phyloP scores from a whole-genome alignment of 768 basidiomycete species.

The Udeniomyces megalosporus region DNA sequence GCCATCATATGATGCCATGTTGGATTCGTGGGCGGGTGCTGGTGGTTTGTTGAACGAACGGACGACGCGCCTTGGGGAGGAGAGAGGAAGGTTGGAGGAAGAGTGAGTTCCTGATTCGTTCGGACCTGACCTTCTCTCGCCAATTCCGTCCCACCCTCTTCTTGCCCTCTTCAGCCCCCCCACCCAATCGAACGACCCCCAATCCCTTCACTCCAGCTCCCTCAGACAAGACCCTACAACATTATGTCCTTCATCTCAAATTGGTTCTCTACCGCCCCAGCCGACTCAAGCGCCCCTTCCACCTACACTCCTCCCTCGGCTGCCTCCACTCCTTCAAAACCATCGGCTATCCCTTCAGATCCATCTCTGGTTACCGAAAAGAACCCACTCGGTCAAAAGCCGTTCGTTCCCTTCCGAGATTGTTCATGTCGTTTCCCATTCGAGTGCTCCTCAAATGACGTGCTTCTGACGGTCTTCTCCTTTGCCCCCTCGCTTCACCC shows the following conservation, averaged over 20 bases:
- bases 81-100: too few relatives aligned
- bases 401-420: conserved; percentile 2
- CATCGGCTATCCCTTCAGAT: conserved; percentile 4
- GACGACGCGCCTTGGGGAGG: too few relatives aligned
- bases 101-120: too few relatives aligned
- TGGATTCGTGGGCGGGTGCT: too few relatives aligned
- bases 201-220: too few relatives aligned
- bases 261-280: neutral
- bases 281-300: neutral
- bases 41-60: too few relatives aligned
- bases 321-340: conserved; percentile 1
- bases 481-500: neutral
- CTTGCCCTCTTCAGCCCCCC: too few relatives aligned
- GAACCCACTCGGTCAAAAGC: conserved; percentile 15
- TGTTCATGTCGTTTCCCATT: neutral
- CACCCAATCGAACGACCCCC: too few relatives aligned
- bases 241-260: neutral
- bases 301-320: neutral
- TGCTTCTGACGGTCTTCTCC: neutral
- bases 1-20: too few relatives aligned
- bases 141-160: too few relatives aligned
- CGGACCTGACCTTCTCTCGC: too few relatives aligned
- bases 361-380: conserved; percentile 11
- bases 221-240: too few relatives aligned
- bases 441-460: neutral